phyloP scores from a whole-genome alignment of 139 green algal species.

The Chlamydomonas incerta region DNA sequence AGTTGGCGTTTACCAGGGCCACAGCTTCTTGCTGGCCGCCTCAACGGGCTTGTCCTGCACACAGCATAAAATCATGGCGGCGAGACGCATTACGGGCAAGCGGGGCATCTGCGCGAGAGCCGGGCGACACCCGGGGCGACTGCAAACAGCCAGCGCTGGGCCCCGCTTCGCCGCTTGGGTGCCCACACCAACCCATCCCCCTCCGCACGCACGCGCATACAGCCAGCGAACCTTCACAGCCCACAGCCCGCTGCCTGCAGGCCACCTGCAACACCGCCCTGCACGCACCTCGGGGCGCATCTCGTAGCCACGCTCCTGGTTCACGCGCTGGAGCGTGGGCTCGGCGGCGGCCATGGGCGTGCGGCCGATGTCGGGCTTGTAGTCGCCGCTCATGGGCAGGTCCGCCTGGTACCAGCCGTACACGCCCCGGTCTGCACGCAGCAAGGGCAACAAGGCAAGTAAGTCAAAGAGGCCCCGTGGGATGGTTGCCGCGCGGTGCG shows the following conservation, averaged over 20 bases:
- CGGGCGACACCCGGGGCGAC: no score
- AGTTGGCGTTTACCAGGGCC: conserved; percentile 23
- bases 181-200: neutral
- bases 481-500: no score
- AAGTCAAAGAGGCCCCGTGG: no score
- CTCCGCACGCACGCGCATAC: neutral
- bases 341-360: conserved; percentile 54
- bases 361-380: conserved; percentile 55
- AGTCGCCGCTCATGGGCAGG: conserved; percentile 51
- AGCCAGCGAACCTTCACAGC: no score
- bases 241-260: no score
- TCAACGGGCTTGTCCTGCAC: conserved; percentile 27
- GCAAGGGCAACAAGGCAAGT: no score
- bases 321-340: conserved; percentile 40
- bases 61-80: no score
- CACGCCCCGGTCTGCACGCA: conserved; percentile 27
- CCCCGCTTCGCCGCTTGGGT: no score
- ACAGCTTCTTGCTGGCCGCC: conserved; percentile 16
- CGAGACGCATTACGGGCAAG: no score
- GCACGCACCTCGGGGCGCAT: conserved; percentile 39
- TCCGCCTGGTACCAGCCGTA: conserved; percentile 63
- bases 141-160: no score
- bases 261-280: neutral
- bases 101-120: no score
- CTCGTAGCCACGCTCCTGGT: conserved; percentile 39